Evolutionary conservation across 306 rosid genomes (phyloP).

Genomic region (Gleditsia sinensis): DNA sequence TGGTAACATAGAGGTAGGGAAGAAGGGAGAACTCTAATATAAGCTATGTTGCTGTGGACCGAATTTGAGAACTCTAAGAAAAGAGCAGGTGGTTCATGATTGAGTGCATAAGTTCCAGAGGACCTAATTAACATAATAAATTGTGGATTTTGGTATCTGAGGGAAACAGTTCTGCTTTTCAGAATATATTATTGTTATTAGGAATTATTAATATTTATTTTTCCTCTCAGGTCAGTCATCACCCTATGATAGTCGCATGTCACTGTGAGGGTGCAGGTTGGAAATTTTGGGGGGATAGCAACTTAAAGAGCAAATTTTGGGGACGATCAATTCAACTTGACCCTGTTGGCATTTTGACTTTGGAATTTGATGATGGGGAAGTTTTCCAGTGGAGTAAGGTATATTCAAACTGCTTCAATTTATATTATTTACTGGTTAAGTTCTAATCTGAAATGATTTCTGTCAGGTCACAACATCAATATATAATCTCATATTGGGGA

Average conservation of each 20-base stretch:
- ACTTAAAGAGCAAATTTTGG: conserved; percentile 97
- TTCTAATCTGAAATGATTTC: conserved; percentile 33
- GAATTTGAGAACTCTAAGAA: not conserved
- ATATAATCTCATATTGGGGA: conserved; percentile 93
- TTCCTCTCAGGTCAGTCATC: conserved; percentile 91
- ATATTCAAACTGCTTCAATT: conserved; percentile 32
- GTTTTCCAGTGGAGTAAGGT: conserved; percentile 95
- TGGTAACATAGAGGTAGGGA: not conserved
- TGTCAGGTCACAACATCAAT: conserved; percentile 90
- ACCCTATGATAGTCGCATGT: conserved; percentile 91
- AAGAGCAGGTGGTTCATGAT: not conserved
- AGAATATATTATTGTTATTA: not conserved
- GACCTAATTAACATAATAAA: conserved; percentile 2
- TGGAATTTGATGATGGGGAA: conserved; percentile 97
- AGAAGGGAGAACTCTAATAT: not conserved
- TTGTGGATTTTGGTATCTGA: conserved; percentile 12
- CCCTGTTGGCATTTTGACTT: conserved; percentile 83
- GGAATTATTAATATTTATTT: conserved; percentile 22
- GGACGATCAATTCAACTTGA: conserved; percentile 98
- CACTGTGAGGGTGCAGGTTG: conserved; percentile 95
- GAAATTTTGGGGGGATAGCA: conserved; percentile 96
- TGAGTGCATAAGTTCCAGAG: conserved; percentile 1
- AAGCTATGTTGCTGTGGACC: not conserved
- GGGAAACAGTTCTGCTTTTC: not conserved
- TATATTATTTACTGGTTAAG: conserved; percentile 5